Evolutionary conservation across 2,329 filamentous ascomycete species (phyloP), one percentile per base, ranked within the genome.

Genomic region (Fusarium euwallaceae): DNA sequence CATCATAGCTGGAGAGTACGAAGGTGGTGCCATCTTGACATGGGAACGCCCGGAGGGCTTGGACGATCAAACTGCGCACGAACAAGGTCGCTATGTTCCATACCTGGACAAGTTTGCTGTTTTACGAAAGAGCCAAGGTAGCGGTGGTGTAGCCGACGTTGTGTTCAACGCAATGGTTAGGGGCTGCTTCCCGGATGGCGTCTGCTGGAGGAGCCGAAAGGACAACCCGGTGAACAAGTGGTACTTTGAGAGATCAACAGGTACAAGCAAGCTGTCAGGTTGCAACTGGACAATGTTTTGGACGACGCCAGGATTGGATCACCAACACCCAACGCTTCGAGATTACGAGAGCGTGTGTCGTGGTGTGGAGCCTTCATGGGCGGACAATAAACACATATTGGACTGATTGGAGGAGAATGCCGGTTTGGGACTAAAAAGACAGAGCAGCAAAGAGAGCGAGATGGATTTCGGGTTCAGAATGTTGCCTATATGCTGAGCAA

Each of bases 91-190:
- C 11, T 89, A 95, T 75, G 94, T 99, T 0, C 97, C 97, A 0
- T 99, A 99, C 81, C 88, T 99, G 34, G 97, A 99, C 83, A 99
- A 99, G 82, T 98, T 99, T 80, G 97, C 97, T 1, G 97, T 99
- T 1, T 87, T 98, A 17, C 96, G 94, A 76, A 92, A 91, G 70
- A 93, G 92, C 14, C 97, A 99, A 82, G 97, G 97, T 0, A 94
- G 94, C 0, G 95, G 95, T 2, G 96, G 97, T 4, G 95, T 98
- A 4, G 96, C 97, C 2, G 97, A 99, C 80, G 93, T 98, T 43
- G 93, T 99, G 9, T 99, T 98, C 85, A 98, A 97, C 72, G 93
- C 95, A 37, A 97, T 99, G 94, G 94, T 98, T 6, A 90, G 94
- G 32, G 91, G 92, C 22, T 98, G 95, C 78, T 97, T 98, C 76